These are phyloP conservation scores for Leccinum ochraceum DNA, from an alignment of 768 basidiomycete genomes.

Conservation along the genomic window DNA sequence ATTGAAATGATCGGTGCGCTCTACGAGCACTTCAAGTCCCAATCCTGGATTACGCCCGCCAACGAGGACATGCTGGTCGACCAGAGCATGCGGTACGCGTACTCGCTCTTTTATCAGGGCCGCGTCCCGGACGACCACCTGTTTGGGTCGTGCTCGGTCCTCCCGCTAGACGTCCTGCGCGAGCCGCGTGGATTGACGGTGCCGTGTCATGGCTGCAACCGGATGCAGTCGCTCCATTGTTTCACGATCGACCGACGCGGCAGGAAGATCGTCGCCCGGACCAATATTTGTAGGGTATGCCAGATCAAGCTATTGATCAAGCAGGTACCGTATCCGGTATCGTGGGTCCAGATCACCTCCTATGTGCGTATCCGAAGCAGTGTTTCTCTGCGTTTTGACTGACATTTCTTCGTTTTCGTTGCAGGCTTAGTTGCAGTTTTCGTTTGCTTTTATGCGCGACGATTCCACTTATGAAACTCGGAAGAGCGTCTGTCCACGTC, in stretches of 20 bases:
- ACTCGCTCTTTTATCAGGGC: conserved; percentile 31
- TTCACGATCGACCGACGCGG: conserved; percentile 21
- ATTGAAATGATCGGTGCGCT: conserved; percentile 40
- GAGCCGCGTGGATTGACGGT: conserved; percentile 28
- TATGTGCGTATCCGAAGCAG: conserved; percentile 15
- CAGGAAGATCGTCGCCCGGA: conserved; percentile 24
- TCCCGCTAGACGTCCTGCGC: conserved; percentile 30
- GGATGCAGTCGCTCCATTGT: conserved; percentile 32
- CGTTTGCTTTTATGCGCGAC: background rate
- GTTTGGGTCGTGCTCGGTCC: conserved; percentile 25
- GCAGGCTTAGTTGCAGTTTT: conserved; percentile 9
- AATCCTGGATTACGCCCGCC: conserved; percentile 23
- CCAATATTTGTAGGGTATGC: conserved; percentile 29
- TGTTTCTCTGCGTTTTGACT: background rate
- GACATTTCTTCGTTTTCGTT: background rate
- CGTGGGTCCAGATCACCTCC: conserved; percentile 23
- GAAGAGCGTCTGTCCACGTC: background rate
- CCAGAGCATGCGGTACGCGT: conserved; percentile 32
- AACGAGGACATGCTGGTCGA: conserved; percentile 19
- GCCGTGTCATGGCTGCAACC: conserved; percentile 27
- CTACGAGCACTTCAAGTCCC: conserved; percentile 34
- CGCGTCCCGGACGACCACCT: conserved; percentile 27
- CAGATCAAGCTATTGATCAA: conserved; percentile 34
- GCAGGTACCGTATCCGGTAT: conserved; percentile 20
- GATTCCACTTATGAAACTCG: conserved; percentile 1